These are phyloP conservation scores for Metschnikowia kunwiensis DNA, from an alignment of 805 yeast species.

Conservation along the genomic window DNA sequence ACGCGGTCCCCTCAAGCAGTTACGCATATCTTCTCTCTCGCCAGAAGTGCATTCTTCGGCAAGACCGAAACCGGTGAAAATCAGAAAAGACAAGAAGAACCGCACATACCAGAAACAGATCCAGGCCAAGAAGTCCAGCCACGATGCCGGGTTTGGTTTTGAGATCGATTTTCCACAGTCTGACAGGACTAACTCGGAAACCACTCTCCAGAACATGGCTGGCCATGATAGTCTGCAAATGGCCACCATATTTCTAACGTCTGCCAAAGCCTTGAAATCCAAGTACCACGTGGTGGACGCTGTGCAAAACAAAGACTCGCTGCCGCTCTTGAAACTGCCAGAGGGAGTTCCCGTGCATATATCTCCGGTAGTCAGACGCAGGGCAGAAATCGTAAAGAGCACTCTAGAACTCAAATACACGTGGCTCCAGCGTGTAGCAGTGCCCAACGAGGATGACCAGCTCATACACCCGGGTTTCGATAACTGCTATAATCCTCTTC, in stretches of 20 bases:
- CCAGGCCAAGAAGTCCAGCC: neutral
- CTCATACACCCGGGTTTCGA: constrained; percentile 49
- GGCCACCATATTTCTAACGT: constrained; percentile 16
- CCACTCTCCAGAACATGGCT: neutral
- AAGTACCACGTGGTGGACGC: constrained; percentile 17
- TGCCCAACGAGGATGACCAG: constrained; percentile 20
- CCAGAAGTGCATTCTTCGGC: constrained; percentile 2
- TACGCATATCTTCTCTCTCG: constrained; percentile 11
- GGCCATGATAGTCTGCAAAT: constrained; percentile 11
- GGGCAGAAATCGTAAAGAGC: constrained; percentile 50
- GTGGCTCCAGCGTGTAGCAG: constrained; percentile 42
- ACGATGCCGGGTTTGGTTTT: constrained; percentile 14
- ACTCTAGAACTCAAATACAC: constrained; percentile 50
- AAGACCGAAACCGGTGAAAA: neutral
- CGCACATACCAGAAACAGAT: constrained; percentile 5
- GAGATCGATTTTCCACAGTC: constrained; percentile 11
- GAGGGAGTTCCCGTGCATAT: constrained; percentile 15
- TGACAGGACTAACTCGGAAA: neutral
- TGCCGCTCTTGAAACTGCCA: constrained; percentile 4
- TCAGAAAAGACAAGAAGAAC: neutral
- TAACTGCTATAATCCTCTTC: constrained; percentile 77
- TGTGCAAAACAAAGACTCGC: constrained; percentile 6
- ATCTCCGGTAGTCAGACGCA: constrained; percentile 36
- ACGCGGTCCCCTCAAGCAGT: constrained; percentile 8
- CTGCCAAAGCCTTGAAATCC: constrained; percentile 9